Base-by-base conservation (phyloP, 2,329 filamentous ascomycete species). In the Furcasterigmium furcatum region DNA sequence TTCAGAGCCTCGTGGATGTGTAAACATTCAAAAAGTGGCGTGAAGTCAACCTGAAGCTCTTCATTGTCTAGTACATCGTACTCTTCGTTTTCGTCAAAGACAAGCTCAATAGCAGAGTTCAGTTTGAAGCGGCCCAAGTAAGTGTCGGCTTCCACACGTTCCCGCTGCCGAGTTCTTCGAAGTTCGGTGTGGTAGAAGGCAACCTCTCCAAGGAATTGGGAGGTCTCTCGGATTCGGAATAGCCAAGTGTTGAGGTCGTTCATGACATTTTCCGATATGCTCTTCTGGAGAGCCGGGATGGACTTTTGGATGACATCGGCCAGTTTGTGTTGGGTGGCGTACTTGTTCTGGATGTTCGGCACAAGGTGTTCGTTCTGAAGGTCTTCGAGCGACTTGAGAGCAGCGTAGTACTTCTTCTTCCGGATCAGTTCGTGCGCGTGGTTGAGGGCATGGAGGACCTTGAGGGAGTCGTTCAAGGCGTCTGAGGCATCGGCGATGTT, bases 191-290 rank as follows among this genome's bases (percentile, higher is more conserved):
- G 91, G 60, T 95, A 97, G 61, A 99, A 95, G 4, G 94, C 91
- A 7, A 99, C 89, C 63, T 99, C 94, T 5, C 94, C 94, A 8
- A 99, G 71, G 52, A 96, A 96, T 56, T 96, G 92, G 2, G 94
- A 96, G 16, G 91, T 95, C 65, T 99, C 94, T 57, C 94, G 84
- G 52, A 99, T 95, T 19, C 89, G 85, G 59, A 87, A 99, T 9
- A 99, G 75, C 94, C 94, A 99, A 1, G 91, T 96, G 61, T 97
- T 97, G 45, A 99, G 70, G 66, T 99, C 94, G 3, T 82, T 87
- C 90, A 97, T 97, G 54, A 99, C 94, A 13, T 91, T 91, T 66
- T 97, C 92, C 4, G 92, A 92, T 46, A 99, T 96, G 42, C 89
- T 84, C 58, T 89, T 91, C 59, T 96, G 91, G 1, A 91, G 96